These are phyloP conservation scores for Auriculariales sp. DNA, from an alignment of 768 basidiomycete genomes.

Conservation along the genomic window DNA sequence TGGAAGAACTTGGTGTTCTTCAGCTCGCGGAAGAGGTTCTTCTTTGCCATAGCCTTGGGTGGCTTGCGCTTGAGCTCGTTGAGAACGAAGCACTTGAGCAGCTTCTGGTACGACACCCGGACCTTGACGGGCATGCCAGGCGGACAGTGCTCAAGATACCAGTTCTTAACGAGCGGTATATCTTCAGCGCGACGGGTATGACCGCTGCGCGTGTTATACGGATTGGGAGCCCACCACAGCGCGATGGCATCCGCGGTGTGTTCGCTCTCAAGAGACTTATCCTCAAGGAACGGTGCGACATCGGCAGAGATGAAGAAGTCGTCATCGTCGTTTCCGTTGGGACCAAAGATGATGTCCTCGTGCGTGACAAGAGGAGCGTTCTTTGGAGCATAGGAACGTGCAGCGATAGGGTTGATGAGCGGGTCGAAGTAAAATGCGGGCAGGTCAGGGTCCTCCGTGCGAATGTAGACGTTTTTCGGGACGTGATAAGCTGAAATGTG, in stretches of 20 bases:
- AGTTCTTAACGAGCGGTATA: conserved; percentile 89
- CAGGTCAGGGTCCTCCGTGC: conserved; percentile 97
- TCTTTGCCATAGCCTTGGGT: conserved; percentile 97
- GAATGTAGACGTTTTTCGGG: conserved; percentile 97
- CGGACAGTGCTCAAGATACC: conserved; percentile 98
- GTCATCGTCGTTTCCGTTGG: conserved; percentile 72
- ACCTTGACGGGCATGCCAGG: conserved; percentile 95
- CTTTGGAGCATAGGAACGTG: conserved; percentile 74
- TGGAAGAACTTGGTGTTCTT: conserved; percentile 99
- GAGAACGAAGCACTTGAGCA: conserved; percentile 88
- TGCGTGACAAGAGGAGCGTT: conserved; percentile 72
- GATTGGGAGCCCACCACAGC: conserved; percentile 97
- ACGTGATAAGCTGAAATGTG: conserved; percentile 82
- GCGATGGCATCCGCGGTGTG: conserved; percentile 93
- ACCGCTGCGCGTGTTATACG: conserved; percentile 85
- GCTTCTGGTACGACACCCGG: conserved; percentile 96
- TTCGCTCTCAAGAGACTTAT: conserved; percentile 73
- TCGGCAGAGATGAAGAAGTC: conserved; percentile 74
- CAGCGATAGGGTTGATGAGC: conserved; percentile 91
- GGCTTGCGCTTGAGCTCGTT: conserved; percentile 82
- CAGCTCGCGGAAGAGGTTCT: conserved; percentile 87
- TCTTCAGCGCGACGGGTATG: conserved; percentile 91
- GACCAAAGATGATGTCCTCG: conserved; percentile 86
- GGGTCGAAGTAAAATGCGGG: conserved; percentile 99
- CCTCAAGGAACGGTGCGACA: conserved; percentile 65